These are phyloP conservation scores for Elaeagnus macrophylla DNA, from an alignment of 306 rosid genomes.

Conservation along the genomic window DNA sequence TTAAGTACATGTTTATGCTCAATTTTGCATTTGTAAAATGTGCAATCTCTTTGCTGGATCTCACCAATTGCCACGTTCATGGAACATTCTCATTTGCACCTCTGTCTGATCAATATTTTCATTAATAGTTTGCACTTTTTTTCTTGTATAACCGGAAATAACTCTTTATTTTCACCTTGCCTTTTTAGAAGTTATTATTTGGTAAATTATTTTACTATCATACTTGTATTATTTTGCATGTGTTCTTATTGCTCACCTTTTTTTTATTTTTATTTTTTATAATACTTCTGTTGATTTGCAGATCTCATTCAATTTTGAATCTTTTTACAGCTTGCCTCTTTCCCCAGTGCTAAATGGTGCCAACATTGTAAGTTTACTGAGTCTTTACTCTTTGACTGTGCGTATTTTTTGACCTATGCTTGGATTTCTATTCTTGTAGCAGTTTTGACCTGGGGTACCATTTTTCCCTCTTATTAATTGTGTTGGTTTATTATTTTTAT, in stretches of 20 bases:
- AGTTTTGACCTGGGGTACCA: slow-evolving; percentile 5
- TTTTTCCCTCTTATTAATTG: not conserved
- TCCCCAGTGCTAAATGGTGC: slow-evolving; percentile 41
- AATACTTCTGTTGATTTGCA: slow-evolving; percentile 26
- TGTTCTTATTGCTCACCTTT: not conserved
- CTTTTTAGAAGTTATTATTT: slow-evolving; percentile 1
- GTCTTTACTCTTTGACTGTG: slow-evolving; percentile 18
- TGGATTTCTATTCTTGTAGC: slow-evolving; percentile 8
- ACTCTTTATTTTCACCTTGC: not conserved
- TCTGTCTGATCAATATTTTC: not conserved
- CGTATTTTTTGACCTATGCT: slow-evolving; percentile 18
- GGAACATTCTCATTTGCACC: not conserved
- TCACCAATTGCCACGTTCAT: not conserved
- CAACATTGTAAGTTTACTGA: slow-evolving; percentile 46
- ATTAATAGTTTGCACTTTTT: not conserved
- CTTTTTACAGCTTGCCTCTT: slow-evolving; percentile 78
- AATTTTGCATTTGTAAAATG: not conserved
- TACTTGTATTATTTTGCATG: slow-evolving; percentile 1
- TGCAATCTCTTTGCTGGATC: not conserved
- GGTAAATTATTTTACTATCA: not conserved
- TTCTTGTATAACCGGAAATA: not conserved
- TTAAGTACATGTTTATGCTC: not conserved
- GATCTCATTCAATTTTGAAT: slow-evolving; percentile 80
- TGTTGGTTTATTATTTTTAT: slow-evolving; percentile 10
- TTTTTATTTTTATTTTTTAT: slow-evolving; percentile 13